A percentile compares a stretch with the other conserved stretches of the same genome.
Evolutionary conservation across 1,139 yeast genomes (phyloP).

Genomic region (Meyerozyma carpophila): DNA sequence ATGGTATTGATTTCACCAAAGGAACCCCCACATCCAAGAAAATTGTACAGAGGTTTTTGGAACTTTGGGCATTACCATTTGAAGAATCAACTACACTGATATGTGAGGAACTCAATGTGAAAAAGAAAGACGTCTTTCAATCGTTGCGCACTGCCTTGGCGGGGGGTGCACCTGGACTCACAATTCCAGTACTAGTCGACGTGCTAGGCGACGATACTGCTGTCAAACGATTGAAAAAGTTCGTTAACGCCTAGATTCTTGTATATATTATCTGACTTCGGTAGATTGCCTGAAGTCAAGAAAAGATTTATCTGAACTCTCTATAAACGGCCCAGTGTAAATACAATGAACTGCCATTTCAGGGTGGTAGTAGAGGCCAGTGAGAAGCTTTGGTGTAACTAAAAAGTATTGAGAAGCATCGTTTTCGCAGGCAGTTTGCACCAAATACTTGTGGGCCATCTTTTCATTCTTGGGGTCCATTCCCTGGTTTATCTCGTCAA

Average conservation of each 20-base stretch:
- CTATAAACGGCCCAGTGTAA: conserved; percentile 55
- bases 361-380: conserved; percentile 71
- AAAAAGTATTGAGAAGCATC: conserved; percentile 72
- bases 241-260: conserved; percentile 1
- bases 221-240: conserved; percentile 24
- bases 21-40: conserved; percentile 4
- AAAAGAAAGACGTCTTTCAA: conserved; percentile 52
- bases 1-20: conserved; percentile 7
- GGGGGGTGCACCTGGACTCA: conserved; percentile 67
- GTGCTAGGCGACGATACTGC: conserved; percentile 50
- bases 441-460: conserved; percentile 81
- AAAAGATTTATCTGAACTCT: conserved; percentile 4
- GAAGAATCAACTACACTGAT: background rate
- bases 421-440: conserved; percentile 70
- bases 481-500: conserved; percentile 98
- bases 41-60: conserved; percentile 7
- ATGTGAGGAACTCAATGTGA: conserved; percentile 6
- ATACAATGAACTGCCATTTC: conserved; percentile 88
- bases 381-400: conserved; percentile 86
- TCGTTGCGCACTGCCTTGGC: conserved; percentile 67
- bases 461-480: conserved; percentile 95
- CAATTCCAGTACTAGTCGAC: conserved; percentile 54
- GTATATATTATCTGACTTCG: conserved; percentile 6
- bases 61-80: background rate
- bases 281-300: background rate